Percentiles rank a stretch among this genome's conserved stretches.
Conservation (phyloP, 2,329 filamentous ascomycete genomes). For the Immersiporthe knoxdaviesiana region DNA sequence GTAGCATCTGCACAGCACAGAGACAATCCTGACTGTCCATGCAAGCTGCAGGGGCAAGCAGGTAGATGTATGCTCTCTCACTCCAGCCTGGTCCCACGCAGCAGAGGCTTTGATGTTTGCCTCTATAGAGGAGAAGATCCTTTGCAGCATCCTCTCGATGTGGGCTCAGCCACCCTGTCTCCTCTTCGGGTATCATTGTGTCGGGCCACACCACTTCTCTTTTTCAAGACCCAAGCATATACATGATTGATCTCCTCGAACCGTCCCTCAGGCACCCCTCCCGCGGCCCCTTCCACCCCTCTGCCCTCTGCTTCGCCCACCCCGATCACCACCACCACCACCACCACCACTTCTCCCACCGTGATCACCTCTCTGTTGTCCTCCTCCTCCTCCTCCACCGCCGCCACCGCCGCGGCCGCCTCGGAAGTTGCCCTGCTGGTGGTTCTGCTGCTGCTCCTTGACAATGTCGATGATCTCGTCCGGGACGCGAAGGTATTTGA, state of each 20-base stretch:
- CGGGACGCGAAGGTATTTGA: conserved; percentile 95
- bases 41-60: not conserved
- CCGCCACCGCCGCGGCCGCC: conserved; percentile 61
- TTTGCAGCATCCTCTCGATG: not conserved
- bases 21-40: not conserved
- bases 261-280: conserved; percentile 29
- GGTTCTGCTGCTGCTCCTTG: conserved; percentile 85
- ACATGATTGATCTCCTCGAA: conserved; percentile 9
- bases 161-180: not conserved
- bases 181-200: conserved; percentile 24
- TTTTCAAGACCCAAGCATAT: conserved; percentile 3
- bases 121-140: not conserved
- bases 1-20: not conserved
- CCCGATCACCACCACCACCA: conserved; percentile 42
- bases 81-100: not conserved
- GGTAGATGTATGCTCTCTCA: not conserved
- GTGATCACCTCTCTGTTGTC: conserved; percentile 57
- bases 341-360: no score
- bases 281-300: conserved; percentile 22
- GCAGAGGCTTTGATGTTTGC: not conserved
- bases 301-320: conserved; percentile 35
- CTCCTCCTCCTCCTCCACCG: conserved; percentile 35
- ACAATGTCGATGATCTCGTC: conserved; percentile 96
- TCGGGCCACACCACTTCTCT: not conserved
- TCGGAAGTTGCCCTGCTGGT: conserved; percentile 62